These are phyloP conservation scores for Blastobotrys persicus DNA, from an alignment of 1,139 yeast species.

Conservation along the genomic window DNA sequence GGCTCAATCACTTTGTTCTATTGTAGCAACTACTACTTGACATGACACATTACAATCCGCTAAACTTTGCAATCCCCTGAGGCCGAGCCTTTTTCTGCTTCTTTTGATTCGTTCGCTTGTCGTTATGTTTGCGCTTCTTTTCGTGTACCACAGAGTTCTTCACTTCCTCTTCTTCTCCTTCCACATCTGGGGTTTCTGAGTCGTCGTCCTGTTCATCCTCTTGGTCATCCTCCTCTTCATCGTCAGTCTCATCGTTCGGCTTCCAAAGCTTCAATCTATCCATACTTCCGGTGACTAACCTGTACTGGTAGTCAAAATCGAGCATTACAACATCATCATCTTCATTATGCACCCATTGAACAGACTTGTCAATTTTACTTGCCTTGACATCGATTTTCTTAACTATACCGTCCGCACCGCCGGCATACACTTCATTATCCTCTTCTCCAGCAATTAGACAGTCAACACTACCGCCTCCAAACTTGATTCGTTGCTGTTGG, in stretches of 20 bases:
- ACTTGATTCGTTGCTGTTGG: conserved; percentile 80
- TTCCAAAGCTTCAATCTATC: conserved; percentile 75
- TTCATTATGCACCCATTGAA: conserved; percentile 55
- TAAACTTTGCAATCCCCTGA: conserved; percentile 52
- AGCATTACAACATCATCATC: conserved; percentile 64
- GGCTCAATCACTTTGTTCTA: no score
- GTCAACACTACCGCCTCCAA: conserved; percentile 76
- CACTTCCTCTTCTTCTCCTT: background rate
- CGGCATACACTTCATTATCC: conserved; percentile 75
- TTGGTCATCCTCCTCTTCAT: conserved; percentile 30
- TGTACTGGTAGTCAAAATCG: conserved; percentile 77
- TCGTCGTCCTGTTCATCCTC: conserved; percentile 23
- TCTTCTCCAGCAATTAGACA: conserved; percentile 73
- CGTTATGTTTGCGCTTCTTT: conserved; percentile 30
- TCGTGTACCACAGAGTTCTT: conserved; percentile 15
- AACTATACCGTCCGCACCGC: conserved; percentile 78
- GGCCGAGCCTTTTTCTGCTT: conserved; percentile 40
- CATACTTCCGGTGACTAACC: conserved; percentile 81
- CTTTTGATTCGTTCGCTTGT: conserved; percentile 41
- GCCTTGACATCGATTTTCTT: conserved; percentile 63
- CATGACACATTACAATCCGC: conserved; percentile 23
- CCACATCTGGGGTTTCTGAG: background rate
- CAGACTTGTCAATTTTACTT: conserved; percentile 57
- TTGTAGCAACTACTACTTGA: no score
- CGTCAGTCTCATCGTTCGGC: conserved; percentile 23